These are phyloP conservation scores for Leptographium radiaticola DNA, from an alignment of 2,329 filamentous ascomycete genomes.

Conservation along the genomic window DNA sequence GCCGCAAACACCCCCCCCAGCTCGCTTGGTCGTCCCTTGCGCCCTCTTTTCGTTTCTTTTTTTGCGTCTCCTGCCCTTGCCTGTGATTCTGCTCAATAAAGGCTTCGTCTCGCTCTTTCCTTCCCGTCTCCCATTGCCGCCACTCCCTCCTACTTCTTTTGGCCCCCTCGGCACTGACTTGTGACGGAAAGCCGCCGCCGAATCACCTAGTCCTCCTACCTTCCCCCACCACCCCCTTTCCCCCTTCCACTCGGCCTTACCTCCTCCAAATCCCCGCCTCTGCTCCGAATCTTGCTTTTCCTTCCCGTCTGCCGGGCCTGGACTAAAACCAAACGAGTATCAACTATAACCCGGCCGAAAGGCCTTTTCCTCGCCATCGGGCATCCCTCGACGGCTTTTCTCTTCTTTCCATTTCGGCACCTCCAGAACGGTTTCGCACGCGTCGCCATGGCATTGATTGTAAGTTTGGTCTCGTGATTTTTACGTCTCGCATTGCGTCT, in stretches of 20 bases:
- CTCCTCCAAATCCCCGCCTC: not conserved
- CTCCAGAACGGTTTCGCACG: no score
- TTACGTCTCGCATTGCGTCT: not conserved
- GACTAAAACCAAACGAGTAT: not conserved
- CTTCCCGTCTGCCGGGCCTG: not conserved
- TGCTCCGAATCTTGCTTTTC: slow-evolving; percentile 5
- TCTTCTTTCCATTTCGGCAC: not conserved
- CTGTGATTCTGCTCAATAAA: not conserved
- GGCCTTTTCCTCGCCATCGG: not conserved
- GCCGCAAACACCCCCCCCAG: no score
- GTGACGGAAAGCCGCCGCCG: not conserved
- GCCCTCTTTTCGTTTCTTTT: not conserved
- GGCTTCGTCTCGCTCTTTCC: not conserved
- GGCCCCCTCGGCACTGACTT: not conserved
- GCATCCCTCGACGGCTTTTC: not conserved
- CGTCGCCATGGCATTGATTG: slow-evolving; percentile 22
- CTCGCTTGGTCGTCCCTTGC: no score
- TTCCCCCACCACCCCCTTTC: slow-evolving; percentile 6
- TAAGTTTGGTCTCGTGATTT: slow-evolving; percentile 12
- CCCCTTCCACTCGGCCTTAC: not conserved
- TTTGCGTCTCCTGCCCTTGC: not conserved
- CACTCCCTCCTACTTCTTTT: not conserved
- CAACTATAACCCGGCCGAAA: not conserved
- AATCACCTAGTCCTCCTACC: not conserved
- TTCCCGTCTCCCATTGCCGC: no score